phyloP scores from a whole-genome alignment of 2,329 filamentous ascomycete genomes.

The Cercospora citrullina region DNA sequence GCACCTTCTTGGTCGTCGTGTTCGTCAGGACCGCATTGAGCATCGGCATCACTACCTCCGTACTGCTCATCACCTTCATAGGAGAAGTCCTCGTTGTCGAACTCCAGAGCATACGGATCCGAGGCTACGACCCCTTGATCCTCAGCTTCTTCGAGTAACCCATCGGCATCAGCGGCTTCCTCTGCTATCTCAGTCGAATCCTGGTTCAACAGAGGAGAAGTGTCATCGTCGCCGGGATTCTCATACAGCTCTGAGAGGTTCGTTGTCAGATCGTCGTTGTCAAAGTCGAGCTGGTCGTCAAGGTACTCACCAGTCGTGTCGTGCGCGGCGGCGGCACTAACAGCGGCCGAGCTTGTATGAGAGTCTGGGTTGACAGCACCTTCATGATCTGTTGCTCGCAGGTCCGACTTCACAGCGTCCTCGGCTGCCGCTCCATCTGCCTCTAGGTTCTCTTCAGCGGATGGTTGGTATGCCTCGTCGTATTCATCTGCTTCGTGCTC shows the following conservation, averaged over 20 bases:
- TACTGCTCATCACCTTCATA: slow-evolving; percentile 19
- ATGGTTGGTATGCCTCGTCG: slow-evolving; percentile 19
- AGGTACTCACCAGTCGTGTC: slow-evolving; percentile 34
- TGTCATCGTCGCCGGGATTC: slow-evolving; percentile 26
- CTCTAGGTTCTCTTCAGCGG: slow-evolving; percentile 15
- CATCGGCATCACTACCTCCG: slow-evolving; percentile 12
- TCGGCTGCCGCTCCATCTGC: slow-evolving; percentile 9
- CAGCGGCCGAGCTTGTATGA: slow-evolving; percentile 30
- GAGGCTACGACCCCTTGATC: background rate
- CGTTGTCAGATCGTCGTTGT: slow-evolving; percentile 32
- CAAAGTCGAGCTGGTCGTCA: slow-evolving; percentile 31
- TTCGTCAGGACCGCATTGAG: slow-evolving; percentile 13
- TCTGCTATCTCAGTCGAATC: slow-evolving; percentile 12
- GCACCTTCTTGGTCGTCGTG: slow-evolving; percentile 12
- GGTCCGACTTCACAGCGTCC: slow-evolving; percentile 9
- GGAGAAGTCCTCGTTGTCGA: slow-evolving; percentile 21
- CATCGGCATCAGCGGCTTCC: slow-evolving; percentile 8
- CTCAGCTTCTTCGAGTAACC: slow-evolving; percentile 3
- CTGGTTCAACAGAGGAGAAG: slow-evolving; percentile 20
- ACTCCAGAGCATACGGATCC: slow-evolving; percentile 2
- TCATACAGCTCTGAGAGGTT: slow-evolving; percentile 25
- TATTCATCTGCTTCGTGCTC: slow-evolving; percentile 20
- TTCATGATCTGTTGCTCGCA: slow-evolving; percentile 10
- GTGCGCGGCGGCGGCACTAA: slow-evolving; percentile 28
- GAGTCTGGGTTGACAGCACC: slow-evolving; percentile 23